A percentile compares a stretch with the other conserved stretches of the same genome.
Evolutionary conservation across 2,329 filamentous ascomycete species (phyloP).

Genomic region (Daldinia sp.): DNA sequence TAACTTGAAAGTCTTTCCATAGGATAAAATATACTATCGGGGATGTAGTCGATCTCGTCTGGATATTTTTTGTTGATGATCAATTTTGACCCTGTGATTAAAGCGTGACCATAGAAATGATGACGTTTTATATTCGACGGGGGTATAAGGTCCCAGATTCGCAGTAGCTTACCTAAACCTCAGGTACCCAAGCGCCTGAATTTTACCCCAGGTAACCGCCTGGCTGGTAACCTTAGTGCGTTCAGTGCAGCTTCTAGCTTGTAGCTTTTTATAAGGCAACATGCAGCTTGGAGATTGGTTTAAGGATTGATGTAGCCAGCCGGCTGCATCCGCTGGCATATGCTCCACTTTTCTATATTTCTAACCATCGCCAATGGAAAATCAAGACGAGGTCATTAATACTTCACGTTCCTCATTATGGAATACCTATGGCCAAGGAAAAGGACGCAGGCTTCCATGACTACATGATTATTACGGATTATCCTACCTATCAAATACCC

Average conservation of each 20-base stretch:
- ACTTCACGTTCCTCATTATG: not conserved
- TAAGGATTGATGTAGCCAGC: not conserved
- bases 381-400: not conserved
- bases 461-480: not conserved
- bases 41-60: slow-evolving; percentile 26
- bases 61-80: not conserved
- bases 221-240: no score
- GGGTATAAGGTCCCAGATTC: no score
- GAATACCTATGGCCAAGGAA: not conserved
- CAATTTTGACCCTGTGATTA: not conserved
- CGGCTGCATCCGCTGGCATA: not conserved
- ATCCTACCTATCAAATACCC: not conserved
- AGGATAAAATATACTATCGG: slow-evolving; percentile 29
- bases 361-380: not conserved
- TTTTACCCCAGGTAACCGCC: no score
- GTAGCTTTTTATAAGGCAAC: no score
- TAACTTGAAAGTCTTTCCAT: slow-evolving; percentile 16
- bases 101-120: no score
- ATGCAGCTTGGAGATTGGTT: no score
- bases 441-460: not conserved
- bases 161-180: no score
- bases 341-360: not conserved
- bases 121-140: no score
- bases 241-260: no score
- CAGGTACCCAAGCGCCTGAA: no score